These are phyloP conservation scores for Rehmannia glutinosa DNA, from an alignment of 257 asterid genomes.

Conservation along the genomic window DNA sequence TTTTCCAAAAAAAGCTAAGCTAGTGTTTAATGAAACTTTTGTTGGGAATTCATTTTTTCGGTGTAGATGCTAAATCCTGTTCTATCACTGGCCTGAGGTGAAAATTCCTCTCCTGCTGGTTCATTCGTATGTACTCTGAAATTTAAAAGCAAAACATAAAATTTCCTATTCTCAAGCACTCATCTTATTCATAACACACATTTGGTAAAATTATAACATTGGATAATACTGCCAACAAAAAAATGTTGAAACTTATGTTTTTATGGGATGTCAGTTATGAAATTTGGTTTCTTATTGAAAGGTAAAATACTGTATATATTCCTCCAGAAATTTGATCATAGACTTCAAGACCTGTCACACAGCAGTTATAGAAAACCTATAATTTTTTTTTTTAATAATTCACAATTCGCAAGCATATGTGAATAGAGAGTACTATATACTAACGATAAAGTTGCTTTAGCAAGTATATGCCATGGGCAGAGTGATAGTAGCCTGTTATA, in stretches of 20 bases:
- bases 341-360: neutral
- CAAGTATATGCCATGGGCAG: constrained; percentile 1
- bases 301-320: neutral
- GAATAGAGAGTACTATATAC: neutral
- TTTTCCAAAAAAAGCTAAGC: too few species aligned
- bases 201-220: too few species aligned
- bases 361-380: neutral
- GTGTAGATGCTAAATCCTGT: neutral
- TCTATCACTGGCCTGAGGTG: neutral
- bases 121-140: too few species aligned
- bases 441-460: constrained; percentile 7
- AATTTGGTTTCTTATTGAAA: neutral
- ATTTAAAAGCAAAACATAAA: too few species aligned
- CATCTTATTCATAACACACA: neutral
- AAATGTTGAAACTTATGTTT: neutral
- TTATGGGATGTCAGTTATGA: neutral
- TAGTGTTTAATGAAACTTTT: neutral
- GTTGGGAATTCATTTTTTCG: neutral
- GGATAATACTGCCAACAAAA: too few species aligned
- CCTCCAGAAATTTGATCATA: neutral
- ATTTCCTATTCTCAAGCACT: neutral
- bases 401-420: neutral
- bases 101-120: too few species aligned
- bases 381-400: neutral
- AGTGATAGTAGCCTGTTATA: constrained; percentile 4